Percentiles rank a stretch among this genome's conserved stretches.
phyloP scores from a whole-genome alignment of 192 early-diverging fungal species.

The Spizellomyces punctatus region DNA sequence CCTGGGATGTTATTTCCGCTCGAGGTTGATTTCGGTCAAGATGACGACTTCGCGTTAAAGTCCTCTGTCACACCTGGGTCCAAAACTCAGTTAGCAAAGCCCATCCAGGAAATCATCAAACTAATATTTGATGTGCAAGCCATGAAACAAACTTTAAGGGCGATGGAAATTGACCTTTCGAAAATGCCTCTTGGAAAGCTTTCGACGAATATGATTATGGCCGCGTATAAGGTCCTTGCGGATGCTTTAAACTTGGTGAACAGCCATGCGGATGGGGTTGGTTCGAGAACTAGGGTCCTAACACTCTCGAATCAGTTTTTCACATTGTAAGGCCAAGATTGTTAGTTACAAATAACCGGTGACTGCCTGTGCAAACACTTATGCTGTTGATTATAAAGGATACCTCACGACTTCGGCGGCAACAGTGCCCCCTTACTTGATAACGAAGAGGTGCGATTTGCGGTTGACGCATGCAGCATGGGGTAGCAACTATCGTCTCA shows the following conservation, averaged over 20 bases:
- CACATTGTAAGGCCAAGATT: slow-evolving; percentile 6
- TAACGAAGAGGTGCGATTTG: neutral
- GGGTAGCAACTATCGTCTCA: no score
- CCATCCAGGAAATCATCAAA: slow-evolving; percentile 20
- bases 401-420: slow-evolving; percentile 25
- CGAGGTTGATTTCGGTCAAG: slow-evolving; percentile 15
- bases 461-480: neutral
- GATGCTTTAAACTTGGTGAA: slow-evolving; percentile 8
- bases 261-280: no score
- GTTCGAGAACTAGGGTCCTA: neutral
- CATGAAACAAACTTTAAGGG: slow-evolving; percentile 18
- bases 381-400: neutral
- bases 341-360: no score
- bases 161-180: slow-evolving; percentile 27
- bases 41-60: neutral
- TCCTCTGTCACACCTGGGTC: neutral
- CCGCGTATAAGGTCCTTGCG: slow-evolving; percentile 16
- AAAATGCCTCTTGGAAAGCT: slow-evolving; percentile 35
- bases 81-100: slow-evolving; percentile 2
- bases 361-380: neutral
- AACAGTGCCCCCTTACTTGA: slow-evolving; percentile 14
- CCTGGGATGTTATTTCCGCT: slow-evolving; percentile 22
- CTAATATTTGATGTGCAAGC: slow-evolving; percentile 31
- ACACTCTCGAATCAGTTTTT: slow-evolving; percentile 28
- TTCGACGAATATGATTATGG: slow-evolving; percentile 9